Conservation (phyloP, 2,329 filamentous ascomycete species). For the Plectosphaerella plurivora region DNA sequence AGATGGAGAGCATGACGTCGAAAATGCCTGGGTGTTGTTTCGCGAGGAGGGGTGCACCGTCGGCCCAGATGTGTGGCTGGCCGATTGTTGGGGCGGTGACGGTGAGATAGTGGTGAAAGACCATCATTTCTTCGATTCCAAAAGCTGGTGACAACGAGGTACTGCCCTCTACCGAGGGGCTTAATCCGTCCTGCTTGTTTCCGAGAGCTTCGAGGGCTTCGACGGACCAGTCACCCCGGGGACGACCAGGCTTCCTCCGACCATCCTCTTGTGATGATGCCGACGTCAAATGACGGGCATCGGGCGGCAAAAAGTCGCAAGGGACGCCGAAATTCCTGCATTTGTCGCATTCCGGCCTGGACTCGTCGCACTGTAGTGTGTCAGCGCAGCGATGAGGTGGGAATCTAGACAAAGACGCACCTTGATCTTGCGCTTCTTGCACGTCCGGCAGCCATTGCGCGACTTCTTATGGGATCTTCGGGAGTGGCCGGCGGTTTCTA, state of each 20-base stretch:
- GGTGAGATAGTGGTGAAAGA: conserved; percentile 9
- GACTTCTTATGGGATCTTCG: conserved; percentile 12
- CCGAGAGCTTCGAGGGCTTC: too few relatives aligned
- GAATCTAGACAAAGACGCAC: not conserved
- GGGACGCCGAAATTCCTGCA: conserved; percentile 3
- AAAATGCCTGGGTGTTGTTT: conserved; percentile 8
- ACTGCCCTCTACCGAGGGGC: too few relatives aligned
- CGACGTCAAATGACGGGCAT: not conserved
- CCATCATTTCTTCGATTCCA: conserved; percentile 7
- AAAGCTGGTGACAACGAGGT: not conserved
- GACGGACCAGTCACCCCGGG: too few relatives aligned
- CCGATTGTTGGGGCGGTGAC: conserved; percentile 1
- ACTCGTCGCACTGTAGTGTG: conserved; percentile 4
- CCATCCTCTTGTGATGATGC: too few relatives aligned
- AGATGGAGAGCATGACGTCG: conserved; percentile 8
- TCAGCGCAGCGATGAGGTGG: not conserved
- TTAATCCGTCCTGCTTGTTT: too few relatives aligned
- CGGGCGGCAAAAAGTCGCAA: conserved; percentile 1
- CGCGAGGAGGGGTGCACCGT: conserved; percentile 8
- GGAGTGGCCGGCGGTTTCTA: too few relatives aligned
- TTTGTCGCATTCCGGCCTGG: conserved; percentile 4
- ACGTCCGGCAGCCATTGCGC: conserved; percentile 15
- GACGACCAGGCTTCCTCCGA: too few relatives aligned
- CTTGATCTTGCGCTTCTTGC: conserved; percentile 16
- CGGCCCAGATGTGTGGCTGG: conserved; percentile 5